phyloP scores from a whole-genome alignment of 176 grass and related monocot species.

The Puccinellia tenuiflora region DNA sequence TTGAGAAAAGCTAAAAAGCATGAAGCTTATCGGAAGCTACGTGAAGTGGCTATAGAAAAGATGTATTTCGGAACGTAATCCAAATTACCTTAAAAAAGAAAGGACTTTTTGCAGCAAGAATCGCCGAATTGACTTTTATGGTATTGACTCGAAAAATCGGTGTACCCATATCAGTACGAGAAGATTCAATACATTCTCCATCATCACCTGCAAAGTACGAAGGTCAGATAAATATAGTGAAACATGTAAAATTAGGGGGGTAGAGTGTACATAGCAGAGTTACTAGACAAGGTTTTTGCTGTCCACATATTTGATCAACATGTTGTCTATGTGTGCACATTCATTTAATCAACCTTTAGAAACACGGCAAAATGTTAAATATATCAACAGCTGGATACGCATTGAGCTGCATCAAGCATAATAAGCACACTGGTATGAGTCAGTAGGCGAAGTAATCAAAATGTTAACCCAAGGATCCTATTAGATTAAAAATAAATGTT shows the following conservation, averaged over 20 bases:
- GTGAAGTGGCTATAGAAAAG: background rate
- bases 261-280: background rate
- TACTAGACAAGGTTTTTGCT: background rate
- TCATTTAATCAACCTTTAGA: too few relatives aligned
- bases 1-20: background rate
- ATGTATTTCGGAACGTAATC: background rate
- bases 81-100: slow-evolving; percentile 86
- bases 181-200: slow-evolving; percentile 47
- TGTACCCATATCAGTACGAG: slow-evolving; percentile 39
- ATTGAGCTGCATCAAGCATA: background rate
- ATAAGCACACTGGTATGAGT: background rate
- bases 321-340: too few relatives aligned
- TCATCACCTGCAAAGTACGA: slow-evolving; percentile 49
- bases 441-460: too few relatives aligned
- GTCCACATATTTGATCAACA: background rate
- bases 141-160: slow-evolving; percentile 51
- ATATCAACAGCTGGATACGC: background rate
- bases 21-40: background rate
- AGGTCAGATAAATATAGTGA: background rate
- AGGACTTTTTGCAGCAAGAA: slow-evolving; percentile 83
- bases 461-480: background rate
- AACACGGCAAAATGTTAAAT: too few relatives aligned
- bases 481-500: background rate
- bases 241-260: background rate
- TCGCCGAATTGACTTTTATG: slow-evolving; percentile 80